phyloP scores from a whole-genome alignment of 352 stramenopile genomes.

The Globisporangium recalcitrans region DNA sequence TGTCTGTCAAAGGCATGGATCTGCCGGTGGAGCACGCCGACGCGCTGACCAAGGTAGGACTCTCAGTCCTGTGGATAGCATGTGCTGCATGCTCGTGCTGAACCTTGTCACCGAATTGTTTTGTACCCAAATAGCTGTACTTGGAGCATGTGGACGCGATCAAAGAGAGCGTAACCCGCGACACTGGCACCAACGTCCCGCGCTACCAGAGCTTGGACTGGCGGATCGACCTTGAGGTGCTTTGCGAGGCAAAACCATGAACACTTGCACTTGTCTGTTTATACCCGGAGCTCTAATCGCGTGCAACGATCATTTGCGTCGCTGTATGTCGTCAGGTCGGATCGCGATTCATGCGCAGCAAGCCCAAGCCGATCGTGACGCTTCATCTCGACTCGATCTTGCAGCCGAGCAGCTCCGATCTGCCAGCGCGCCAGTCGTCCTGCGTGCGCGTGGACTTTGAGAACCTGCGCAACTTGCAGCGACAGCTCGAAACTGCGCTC shows the following conservation, averaged over 20 bases:
- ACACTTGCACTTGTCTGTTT: not conserved
- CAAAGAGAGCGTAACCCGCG: slow-evolving; percentile 36
- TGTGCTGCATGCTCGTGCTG: not conserved
- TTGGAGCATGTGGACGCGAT: slow-evolving; percentile 42
- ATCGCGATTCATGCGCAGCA: slow-evolving; percentile 54
- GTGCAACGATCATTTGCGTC: not conserved
- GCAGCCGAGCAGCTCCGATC: slow-evolving; percentile 14
- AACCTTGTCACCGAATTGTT: not conserved
- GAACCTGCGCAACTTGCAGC: slow-evolving; percentile 57
- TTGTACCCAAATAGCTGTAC: slow-evolving; percentile 33
- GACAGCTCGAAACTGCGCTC: slow-evolving; percentile 57
- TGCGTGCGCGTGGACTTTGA: slow-evolving; percentile 63
- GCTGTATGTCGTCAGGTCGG: slow-evolving; percentile 29
- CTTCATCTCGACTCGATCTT: slow-evolving; percentile 48
- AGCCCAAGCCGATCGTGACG: slow-evolving; percentile 63
- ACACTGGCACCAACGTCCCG: slow-evolving; percentile 38
- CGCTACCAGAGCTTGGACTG: slow-evolving; percentile 66
- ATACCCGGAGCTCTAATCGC: not conserved
- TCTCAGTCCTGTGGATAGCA: not conserved
- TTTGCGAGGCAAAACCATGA: not conserved
- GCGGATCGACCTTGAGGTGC: slow-evolving; percentile 76
- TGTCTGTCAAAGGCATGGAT: slow-evolving; percentile 40
- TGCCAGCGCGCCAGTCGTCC: slow-evolving; percentile 28
- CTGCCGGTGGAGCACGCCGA: slow-evolving; percentile 38
- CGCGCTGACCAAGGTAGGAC: slow-evolving; percentile 35